Base-by-base conservation (phyloP, 2,329 filamentous ascomycete genomes). In the Aspergillus caelatus region DNA sequence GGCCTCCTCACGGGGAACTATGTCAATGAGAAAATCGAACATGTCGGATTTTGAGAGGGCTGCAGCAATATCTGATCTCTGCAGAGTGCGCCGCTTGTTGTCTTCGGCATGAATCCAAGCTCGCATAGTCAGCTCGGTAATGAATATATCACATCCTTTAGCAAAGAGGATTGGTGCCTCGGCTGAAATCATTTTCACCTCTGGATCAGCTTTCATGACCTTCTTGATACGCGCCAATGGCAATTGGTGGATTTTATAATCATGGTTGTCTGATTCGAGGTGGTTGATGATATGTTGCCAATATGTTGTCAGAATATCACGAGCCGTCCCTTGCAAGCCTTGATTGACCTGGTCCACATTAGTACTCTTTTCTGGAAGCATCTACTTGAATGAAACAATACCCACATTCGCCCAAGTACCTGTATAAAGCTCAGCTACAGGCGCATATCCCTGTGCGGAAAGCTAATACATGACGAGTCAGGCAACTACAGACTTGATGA, bases 21-120 rank as follows among this genome's bases (percentile, higher is more conserved):
- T 99, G 76, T 99, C 95, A 77, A 99, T 99, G 64, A 99, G 85
- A 81, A 99, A 99, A 81, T 99, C 95, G 78, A 99, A 99, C 95
- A 99, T 99, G 82, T 99, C 95, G 26, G 93, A 97, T 81, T 99
- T 99, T 64, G 93, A 91, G 28, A 99, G 85, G 16, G 95, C 95
- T 12, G 93, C 96, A 26, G 95, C 95, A 76, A 99, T 99, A 75
- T 99, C 95, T 62, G 93, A 97, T 57, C 95, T 89, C 80, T 99
- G 95, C 46, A 99, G 84, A 1, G 95, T 99, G 50, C 95, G 89
- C 34, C 95, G 88, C 84, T 99, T 99, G 83, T 99, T 99, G 80
- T 99, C 95, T 77, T 99, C 95, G 19, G 95, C 95, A 73, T 99
- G 95, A 68, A 99, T 99, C 95, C 95, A 99, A 54, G 95, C 95